Conservation (phyloP, 2,329 filamentous ascomycete species). For the Neofusicoccum ribis region DNA sequence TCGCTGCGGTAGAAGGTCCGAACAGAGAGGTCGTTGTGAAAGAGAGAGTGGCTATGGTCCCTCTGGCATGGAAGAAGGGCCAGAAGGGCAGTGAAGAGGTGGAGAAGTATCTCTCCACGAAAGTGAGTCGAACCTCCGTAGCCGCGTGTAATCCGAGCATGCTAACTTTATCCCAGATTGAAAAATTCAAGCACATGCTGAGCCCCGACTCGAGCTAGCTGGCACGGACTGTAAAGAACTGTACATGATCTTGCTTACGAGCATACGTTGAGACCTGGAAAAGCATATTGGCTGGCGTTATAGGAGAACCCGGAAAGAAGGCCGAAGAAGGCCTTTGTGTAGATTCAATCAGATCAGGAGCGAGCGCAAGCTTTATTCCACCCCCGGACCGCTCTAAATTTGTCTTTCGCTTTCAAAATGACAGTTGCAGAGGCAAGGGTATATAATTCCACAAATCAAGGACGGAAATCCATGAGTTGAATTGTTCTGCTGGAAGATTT, state of each 20-base stretch:
- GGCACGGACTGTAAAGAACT: neutral
- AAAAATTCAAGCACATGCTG: conserved; percentile 57
- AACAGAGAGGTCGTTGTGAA: conserved; percentile 83
- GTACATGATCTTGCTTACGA: conserved; percentile 4
- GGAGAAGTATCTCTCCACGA: conserved; percentile 90
- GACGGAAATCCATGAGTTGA: neutral
- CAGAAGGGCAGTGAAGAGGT: conserved; percentile 80
- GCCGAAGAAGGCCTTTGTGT: neutral
- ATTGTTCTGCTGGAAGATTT: conserved; percentile 2
- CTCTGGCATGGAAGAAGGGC: conserved; percentile 83
- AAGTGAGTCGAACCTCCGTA: conserved; percentile 58
- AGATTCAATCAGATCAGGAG: conserved; percentile 1
- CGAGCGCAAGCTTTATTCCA: conserved; percentile 2
- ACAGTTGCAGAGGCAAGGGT: neutral
- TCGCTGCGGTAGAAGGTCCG: conserved; percentile 88
- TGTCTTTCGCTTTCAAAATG: neutral
- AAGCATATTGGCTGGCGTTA: conserved; percentile 5
- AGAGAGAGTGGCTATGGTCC: conserved; percentile 93
- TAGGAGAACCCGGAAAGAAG: neutral
- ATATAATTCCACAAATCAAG: neutral
- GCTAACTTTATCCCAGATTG: conserved; percentile 41
- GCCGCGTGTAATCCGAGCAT: neutral
- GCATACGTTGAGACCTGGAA: neutral
- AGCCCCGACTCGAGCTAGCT: conserved; percentile 24
- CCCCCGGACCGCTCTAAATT: neutral